Evolutionary conservation across 306 rosid genomes (phyloP), one percentile per base, ranked within the genome.

Genomic region (Hippophae tibetana): DNA sequence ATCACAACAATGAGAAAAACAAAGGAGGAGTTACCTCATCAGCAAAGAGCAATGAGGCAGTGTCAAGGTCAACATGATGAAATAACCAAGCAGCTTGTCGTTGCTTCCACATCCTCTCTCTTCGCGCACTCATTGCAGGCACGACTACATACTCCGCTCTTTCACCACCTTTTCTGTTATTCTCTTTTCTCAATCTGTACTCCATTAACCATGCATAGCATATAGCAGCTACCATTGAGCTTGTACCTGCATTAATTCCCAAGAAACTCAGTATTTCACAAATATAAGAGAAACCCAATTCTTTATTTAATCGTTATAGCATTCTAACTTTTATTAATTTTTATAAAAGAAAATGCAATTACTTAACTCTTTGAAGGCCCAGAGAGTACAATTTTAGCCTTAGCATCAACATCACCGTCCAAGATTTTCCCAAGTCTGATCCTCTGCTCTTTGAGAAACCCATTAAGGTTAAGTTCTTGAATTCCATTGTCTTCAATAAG

Each of bases 41-140:
- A 43, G 69, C 65, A 72, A 86, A 86, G 58, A 84, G 78, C 78
- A 90, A 61, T 11, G 90, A 70, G 47, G 78, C 66, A 25, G 79
- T 78, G 63, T 90, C 94, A 55, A 86, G 85, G 54, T 76, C 94
- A 76, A 77, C 80, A 54, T 86, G 94, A 64, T 84, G 57, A 75
- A 90, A 82, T 23, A 90, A 83, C 97, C 97, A 90, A 49, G 97
- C 86, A 61, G 89, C 86, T 42, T 90, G 89, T 54, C 63, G 80
- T 12, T 71, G 81, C 68, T 80, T 84, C 93, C 90, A 81, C 95
- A 90, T 90, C 43, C 58, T 66, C 62, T 62, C 56, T 56, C 97
- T 76, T 66, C 70, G 78, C 57, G 77, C 74, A 74, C 84, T 90
- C 72, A 86, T 90, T 74, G 84, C 85, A 2, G 90, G 97, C 64